Base-by-base conservation (phyloP, 2,329 filamentous ascomycete species). In the Ceratocystis cubensis region DNA sequence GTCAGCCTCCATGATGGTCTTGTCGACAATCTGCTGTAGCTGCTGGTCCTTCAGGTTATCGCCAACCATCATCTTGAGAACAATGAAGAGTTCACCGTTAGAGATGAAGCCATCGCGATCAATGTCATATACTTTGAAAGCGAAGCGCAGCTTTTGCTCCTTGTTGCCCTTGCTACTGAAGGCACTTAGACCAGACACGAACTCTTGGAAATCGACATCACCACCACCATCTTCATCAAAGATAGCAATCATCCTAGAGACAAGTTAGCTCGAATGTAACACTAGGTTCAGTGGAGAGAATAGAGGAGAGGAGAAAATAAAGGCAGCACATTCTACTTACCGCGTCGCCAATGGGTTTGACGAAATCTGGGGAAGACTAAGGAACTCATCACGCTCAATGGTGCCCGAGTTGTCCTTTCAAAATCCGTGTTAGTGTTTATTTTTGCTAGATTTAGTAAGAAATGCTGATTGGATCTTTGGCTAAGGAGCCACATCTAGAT, bases 11-110 rank as follows among this genome's bases (percentile, higher is more conserved):
- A 97, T 97, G 76, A 99, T 97, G 68, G 94, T 99, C 85, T 99
- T 99, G 81, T 99, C 94, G 72, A 99, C 94, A 75, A 99, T 99
- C 84, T 93, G 94, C 80, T 99, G 94, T 75, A 99, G 79, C 79
- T 99, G 94, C 78, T 96, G 91, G 76, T 99, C 94, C 82, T 99
- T 99, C 74, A 99, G 80, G 77, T 99, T 99, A 80, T 89, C 96
- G 68, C 94, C 94, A 64, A 99, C 94, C 94, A 99, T 99, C 94
- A 99, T 99, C 88, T 99, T 99, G 73, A 99, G 83, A 74, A 99
- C 94, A 73, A 99, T 97, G 77, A 97, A 99, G 64, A 99, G 84
- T 81, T 99, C 94, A 73, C 94, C 94, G 77, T 99, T 99, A 80
- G 90, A 96, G 74, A 99, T 99, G 79, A 89, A 99, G 28, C 94